Percentiles rank a stretch among this genome's conserved stretches.
Evolutionary conservation across 441 rosid genomes (phyloP).

Genomic region (Corymbia calophylla): DNA sequence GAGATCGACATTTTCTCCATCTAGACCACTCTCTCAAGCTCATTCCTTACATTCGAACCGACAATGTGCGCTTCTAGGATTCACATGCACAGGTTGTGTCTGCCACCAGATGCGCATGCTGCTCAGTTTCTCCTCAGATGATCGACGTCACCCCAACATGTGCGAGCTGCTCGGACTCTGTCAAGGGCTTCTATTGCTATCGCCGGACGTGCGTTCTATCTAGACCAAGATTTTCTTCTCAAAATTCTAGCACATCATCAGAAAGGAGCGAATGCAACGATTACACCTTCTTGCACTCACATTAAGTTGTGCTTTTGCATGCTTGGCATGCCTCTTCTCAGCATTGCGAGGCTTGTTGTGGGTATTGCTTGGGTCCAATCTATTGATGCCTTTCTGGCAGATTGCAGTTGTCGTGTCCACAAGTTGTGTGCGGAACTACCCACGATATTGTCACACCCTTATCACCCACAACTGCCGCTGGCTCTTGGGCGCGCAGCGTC

Average conservation of each 20-base stretch:
- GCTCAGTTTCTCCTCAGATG: neutral
- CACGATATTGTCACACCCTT: neutral
- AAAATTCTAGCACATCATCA: neutral
- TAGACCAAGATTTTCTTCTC: neutral
- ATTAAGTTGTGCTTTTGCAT: neutral
- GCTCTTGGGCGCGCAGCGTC: neutral
- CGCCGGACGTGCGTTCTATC: neutral
- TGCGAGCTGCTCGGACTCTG: neutral
- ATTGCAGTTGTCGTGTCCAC: neutral
- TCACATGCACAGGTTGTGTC: neutral
- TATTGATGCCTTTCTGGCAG: neutral
- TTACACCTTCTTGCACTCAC: neutral
- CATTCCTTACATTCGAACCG: neutral
- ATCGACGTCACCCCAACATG: neutral
- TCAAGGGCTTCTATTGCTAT: neutral
- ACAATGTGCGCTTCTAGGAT: too few species aligned
- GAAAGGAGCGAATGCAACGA: neutral
- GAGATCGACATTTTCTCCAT: neutral
- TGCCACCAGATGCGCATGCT: neutral
- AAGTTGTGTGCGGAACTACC: neutral
- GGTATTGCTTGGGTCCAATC: neutral
- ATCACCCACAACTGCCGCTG: neutral
- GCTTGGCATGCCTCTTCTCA: neutral
- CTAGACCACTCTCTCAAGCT: neutral
- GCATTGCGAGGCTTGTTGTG: neutral